These are phyloP conservation scores for Lipomyces japonicus DNA, from an alignment of 805 yeast species.

Conservation along the genomic window DNA sequence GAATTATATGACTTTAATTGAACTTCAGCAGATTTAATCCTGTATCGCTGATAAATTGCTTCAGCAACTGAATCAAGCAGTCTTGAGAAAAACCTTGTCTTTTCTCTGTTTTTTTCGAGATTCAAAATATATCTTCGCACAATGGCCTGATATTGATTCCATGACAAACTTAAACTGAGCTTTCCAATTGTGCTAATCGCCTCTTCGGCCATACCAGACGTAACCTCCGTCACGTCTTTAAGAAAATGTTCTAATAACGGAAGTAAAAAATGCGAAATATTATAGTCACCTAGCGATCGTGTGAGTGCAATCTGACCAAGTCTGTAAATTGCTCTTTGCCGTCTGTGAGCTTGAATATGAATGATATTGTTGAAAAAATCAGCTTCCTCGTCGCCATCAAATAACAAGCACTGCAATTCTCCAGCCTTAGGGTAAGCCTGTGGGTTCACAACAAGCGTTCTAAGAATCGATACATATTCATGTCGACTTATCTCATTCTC, in stretches of 20 bases:
- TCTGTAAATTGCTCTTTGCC: slow-evolving; percentile 76
- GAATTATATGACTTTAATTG: slow-evolving; percentile 11
- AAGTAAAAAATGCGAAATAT: slow-evolving; percentile 72
- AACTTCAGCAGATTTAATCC: slow-evolving; percentile 15
- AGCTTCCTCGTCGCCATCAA: slow-evolving; percentile 73
- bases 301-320: slow-evolving; percentile 48
- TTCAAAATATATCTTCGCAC: slow-evolving; percentile 61
- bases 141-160: slow-evolving; percentile 78
- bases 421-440: slow-evolving; percentile 47
- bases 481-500: slow-evolving; percentile 57
- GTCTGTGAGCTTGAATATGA: slow-evolving; percentile 81
- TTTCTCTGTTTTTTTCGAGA: slow-evolving; percentile 41
- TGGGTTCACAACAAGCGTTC: slow-evolving; percentile 54
- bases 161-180: slow-evolving; percentile 56
- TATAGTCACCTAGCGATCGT: slow-evolving; percentile 46
- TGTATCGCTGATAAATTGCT: slow-evolving; percentile 37
- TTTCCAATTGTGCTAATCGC: slow-evolving; percentile 59
- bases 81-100: slow-evolving; percentile 17
- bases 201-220: slow-evolving; percentile 40
- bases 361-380: slow-evolving; percentile 71
- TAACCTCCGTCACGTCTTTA: slow-evolving; percentile 42
- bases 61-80: slow-evolving; percentile 56
- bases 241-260: slow-evolving; percentile 78
- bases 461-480: slow-evolving; percentile 67
- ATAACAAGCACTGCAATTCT: slow-evolving; percentile 63